Conservation (phyloP, 2,329 filamentous ascomycete genomes). For the Cladosporium phlei region DNA sequence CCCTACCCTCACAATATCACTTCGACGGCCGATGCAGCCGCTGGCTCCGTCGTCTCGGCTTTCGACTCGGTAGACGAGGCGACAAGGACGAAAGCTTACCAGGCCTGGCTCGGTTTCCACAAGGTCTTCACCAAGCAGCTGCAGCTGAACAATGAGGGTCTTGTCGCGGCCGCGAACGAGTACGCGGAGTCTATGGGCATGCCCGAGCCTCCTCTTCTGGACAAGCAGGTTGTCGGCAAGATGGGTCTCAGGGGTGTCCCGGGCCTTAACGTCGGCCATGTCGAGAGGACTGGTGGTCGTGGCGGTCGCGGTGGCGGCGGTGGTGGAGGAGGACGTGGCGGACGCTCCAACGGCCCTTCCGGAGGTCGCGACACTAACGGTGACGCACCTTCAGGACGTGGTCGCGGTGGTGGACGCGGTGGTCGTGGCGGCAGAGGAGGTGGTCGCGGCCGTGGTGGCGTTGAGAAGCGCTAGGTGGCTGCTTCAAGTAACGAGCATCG, state of each 20-base stretch:
- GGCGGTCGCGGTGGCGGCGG: constrained; percentile 8
- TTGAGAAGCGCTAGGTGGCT: constrained; percentile 4
- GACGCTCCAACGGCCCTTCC: not conserved
- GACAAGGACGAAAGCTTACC: constrained; percentile 42
- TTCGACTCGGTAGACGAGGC: constrained; percentile 36
- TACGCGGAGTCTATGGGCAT: constrained; percentile 42
- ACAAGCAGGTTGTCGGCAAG: constrained; percentile 43
- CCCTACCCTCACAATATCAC: constrained; percentile 44
- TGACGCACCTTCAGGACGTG: constrained; percentile 5
- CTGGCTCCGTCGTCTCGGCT: constrained; percentile 24
- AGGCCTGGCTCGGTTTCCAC: constrained; percentile 46
- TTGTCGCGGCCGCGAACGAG: constrained; percentile 42
- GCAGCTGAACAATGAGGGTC: constrained; percentile 33
- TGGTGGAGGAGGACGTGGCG: not conserved
- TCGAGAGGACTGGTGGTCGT: constrained; percentile 10
- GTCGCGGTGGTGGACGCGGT: constrained; percentile 8
- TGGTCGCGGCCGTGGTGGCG: constrained; percentile 14
- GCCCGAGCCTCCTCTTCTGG: constrained; percentile 42
- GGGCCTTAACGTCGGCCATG: constrained; percentile 33
- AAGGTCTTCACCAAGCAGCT: constrained; percentile 43
- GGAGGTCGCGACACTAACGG: constrained; percentile 1
- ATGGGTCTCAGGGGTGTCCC: constrained; percentile 45
- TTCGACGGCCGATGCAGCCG: constrained; percentile 23
- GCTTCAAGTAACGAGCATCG: constrained; percentile 23
- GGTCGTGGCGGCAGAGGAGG: constrained; percentile 15